A percentile compares a stretch with the other conserved stretches of the same genome.
Evolutionary conservation across 179 eudicot genomes (phyloP).

Genomic region (Corrigiola litoralis): DNA sequence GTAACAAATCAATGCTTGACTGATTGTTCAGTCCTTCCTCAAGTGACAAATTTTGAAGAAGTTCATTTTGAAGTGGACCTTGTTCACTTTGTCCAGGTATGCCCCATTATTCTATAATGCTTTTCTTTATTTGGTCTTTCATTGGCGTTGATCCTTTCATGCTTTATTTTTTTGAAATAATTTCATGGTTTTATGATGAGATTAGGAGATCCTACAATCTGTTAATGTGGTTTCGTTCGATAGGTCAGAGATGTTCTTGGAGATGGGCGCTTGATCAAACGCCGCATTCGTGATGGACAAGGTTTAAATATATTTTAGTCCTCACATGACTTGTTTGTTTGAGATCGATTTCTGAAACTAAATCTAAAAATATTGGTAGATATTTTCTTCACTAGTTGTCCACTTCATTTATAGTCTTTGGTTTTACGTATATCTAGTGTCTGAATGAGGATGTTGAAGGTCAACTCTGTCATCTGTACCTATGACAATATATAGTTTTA

Average conservation of each 20-base stretch:
- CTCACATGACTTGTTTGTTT: background rate
- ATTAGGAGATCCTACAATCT: background rate
- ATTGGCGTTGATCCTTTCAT: background rate
- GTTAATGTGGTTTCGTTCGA: slow-evolving; percentile 6
- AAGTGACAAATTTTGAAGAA: slow-evolving; percentile 50
- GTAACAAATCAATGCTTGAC: slow-evolving; percentile 62
- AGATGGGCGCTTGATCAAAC: slow-evolving; percentile 95
- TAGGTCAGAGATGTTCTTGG: slow-evolving; percentile 99
- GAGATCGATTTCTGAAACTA: background rate
- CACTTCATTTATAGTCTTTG: background rate
- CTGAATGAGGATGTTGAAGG: slow-evolving; percentile 7
- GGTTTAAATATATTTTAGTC: slow-evolving; percentile 34
- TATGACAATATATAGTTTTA: too few species aligned
- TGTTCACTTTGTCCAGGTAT: slow-evolving; percentile 94
- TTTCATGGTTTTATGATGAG: background rate
- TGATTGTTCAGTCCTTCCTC: slow-evolving; percentile 52
- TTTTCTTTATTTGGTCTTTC: background rate
- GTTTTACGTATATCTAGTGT: background rate
- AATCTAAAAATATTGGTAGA: background rate
- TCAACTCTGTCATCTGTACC: background rate
- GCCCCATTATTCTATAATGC: background rate
- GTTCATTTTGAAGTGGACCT: slow-evolving; percentile 95
- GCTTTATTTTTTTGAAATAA: too few species aligned
- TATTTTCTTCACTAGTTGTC: background rate
- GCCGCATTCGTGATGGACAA: slow-evolving; percentile 94